A percentile compares a stretch with the other conserved stretches of the same genome.
Evolutionary conservation across 306 rosid species (phyloP).

Genomic region (Begonia loranthoides): DNA sequence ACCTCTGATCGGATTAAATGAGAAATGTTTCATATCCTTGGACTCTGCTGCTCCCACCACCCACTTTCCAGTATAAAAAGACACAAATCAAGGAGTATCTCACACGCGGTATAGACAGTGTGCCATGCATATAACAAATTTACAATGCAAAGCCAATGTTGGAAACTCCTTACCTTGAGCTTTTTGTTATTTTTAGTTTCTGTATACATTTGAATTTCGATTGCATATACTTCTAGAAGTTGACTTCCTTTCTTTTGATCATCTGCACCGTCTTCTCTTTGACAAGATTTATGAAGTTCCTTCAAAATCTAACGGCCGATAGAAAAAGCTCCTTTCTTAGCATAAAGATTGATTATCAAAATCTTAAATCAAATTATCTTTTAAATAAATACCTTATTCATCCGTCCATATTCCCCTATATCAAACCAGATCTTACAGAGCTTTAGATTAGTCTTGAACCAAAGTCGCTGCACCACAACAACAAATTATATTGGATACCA

Average conservation of each 20-base stretch:
- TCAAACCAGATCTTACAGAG: constrained; percentile 98
- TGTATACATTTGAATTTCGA: constrained; percentile 95
- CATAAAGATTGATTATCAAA: not conserved
- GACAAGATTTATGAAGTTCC: constrained; percentile 89
- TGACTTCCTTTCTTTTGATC: constrained; percentile 99
- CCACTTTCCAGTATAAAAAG: too few relatives aligned
- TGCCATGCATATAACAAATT: too few relatives aligned
- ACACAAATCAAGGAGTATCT: too few relatives aligned
- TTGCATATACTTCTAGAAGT: constrained; percentile 89
- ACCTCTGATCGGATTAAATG: too few relatives aligned
- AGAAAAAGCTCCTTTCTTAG: constrained; percentile 2
- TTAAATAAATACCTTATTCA: constrained; percentile 60
- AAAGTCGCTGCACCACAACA: constrained; percentile 55
- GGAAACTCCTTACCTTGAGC: constrained; percentile 57
- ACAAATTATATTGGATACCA: constrained; percentile 1
- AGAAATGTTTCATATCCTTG: too few relatives aligned
- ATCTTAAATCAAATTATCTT: not conserved
- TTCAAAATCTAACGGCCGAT: constrained; percentile 54
- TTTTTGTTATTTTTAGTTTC: constrained; percentile 96
- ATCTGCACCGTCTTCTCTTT: constrained; percentile 92
- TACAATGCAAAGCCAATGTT: constrained; percentile 2
- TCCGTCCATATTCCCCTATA: constrained; percentile 94
- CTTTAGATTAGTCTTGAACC: constrained; percentile 98
- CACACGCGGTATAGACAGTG: too few relatives aligned
- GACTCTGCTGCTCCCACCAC: too few relatives aligned